Evolutionary conservation across 2,329 filamentous ascomycete genomes (phyloP), one percentile per base, ranked within the genome.

Genomic region (Sordariomycetes sp.): DNA sequence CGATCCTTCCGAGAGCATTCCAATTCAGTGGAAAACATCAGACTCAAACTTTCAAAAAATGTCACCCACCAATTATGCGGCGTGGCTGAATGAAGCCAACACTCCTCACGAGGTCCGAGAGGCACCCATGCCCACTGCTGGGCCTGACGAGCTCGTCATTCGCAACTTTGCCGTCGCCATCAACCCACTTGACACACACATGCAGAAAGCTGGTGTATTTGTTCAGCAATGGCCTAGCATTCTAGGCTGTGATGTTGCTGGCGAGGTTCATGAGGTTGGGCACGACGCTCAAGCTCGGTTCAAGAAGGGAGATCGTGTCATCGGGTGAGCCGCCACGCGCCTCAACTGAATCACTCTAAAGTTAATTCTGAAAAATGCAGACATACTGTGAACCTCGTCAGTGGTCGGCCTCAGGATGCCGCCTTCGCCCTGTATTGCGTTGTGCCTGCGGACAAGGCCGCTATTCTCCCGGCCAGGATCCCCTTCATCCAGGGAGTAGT

Each of bases 121-220:
- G 3, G 48, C 48, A 2, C 44, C 44, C 18, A 39, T 50, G 41
- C 43, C 44, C 1, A 36, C 21, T 10, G 31, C 46, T 9, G 43
- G 41, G 1, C 32, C 41, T 4, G 31, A 34, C 17, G 41, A 48
- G 28, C 38, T 49, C 23, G 37, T 49, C 21, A 38, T 51, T 12
- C 33, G 35, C n/a, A 47, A 42, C 32, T 33, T 28, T 17, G 43
- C 47, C 15, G 39, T 53, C 27, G 48, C 49, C 21, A 47, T 53
- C 36, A 54, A 52, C 51, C 30, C 44, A 44, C n/a, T 52, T 11
- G 49, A 53, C 38, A 43, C 38, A 20, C 44, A 47, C 25, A 49
- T 52, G 39, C 47, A 46, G 27, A 47, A 54, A 11, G 21, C 19
- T 3, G 57, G 53, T 17, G 45, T 59, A 20, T 51, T 62, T 27